A percentile compares a stretch with the other conserved stretches of the same genome.
phyloP scores from a whole-genome alignment of 2,329 filamentous ascomycete species.

The Aureobasidium sp. region DNA sequence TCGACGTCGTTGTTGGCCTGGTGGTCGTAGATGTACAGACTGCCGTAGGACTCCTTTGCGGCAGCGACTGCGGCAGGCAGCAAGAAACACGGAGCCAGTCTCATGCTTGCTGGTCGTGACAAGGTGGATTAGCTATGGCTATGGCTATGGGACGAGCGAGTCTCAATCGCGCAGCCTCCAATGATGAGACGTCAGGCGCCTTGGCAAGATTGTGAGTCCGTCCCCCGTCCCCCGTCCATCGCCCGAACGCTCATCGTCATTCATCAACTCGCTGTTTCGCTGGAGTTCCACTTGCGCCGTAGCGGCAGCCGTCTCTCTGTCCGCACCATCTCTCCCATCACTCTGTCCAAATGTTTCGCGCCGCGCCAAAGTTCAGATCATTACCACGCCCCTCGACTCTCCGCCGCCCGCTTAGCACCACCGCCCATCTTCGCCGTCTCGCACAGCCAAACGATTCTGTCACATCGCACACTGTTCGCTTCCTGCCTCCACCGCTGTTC shows the following conservation, averaged over 20 bases:
- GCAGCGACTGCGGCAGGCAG: constrained; percentile 31
- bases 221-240: background rate
- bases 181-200: constrained; percentile 6
- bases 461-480: constrained; percentile 25
- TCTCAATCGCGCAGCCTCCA: too few relatives aligned
- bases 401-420: background rate
- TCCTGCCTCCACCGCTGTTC: constrained; percentile 29
- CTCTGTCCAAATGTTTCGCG: constrained; percentile 9
- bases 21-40: constrained; percentile 31
- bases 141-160: too few relatives aligned
- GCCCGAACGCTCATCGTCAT: background rate
- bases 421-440: background rate
- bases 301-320: background rate
- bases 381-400: background rate
- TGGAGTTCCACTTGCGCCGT: background rate
- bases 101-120: constrained; percentile 31
- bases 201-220: background rate
- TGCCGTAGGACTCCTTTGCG: constrained; percentile 23
- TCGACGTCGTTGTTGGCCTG: constrained; percentile 18
- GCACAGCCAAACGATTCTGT: background rate
- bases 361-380: constrained; percentile 5
- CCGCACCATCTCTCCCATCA: background rate
- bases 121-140: background rate
- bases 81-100: constrained; percentile 32
- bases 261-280: background rate